Percentiles rank a stretch among this genome's conserved stretches.
These are phyloP conservation scores for Gastrolobium bilobum DNA, from an alignment of 306 rosid genomes.

Conservation along the genomic window DNA sequence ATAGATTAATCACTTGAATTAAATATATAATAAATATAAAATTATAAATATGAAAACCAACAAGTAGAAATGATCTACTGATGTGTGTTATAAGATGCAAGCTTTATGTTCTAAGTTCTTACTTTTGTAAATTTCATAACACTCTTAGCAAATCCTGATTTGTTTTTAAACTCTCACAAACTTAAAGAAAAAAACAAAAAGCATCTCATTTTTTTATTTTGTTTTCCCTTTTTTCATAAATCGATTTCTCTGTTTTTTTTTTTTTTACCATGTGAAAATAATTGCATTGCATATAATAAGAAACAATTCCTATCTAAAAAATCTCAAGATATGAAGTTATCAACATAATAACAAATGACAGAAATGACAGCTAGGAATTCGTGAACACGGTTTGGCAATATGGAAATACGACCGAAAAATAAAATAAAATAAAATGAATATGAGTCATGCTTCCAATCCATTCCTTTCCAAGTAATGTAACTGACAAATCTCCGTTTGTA, in stretches of 20 bases:
- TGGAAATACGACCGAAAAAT: background rate
- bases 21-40: no score
- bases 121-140: no score
- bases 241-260: no score
- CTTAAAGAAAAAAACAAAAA: background rate
- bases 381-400: background rate
- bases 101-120: no score
- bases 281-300: background rate
- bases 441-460: slow-evolving; percentile 25
- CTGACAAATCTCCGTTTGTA: slow-evolving; percentile 53
- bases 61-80: no score
- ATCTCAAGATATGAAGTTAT: background rate
- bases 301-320: background rate
- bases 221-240: no score
- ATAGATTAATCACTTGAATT: no score
- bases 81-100: no score
- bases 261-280: background rate
- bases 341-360: background rate
- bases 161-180: background rate
- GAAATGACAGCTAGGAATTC: slow-evolving; percentile 9
- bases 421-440: background rate
- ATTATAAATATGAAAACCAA: no score
- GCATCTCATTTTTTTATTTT: no score
- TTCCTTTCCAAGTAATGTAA: slow-evolving; percentile 45
- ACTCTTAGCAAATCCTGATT: no score